Percentiles rank a stretch among this genome's conserved stretches.
These are phyloP conservation scores for Physcia stellaris DNA, from an alignment of 495 filamentous ascomycete species.

Conservation along the genomic window DNA sequence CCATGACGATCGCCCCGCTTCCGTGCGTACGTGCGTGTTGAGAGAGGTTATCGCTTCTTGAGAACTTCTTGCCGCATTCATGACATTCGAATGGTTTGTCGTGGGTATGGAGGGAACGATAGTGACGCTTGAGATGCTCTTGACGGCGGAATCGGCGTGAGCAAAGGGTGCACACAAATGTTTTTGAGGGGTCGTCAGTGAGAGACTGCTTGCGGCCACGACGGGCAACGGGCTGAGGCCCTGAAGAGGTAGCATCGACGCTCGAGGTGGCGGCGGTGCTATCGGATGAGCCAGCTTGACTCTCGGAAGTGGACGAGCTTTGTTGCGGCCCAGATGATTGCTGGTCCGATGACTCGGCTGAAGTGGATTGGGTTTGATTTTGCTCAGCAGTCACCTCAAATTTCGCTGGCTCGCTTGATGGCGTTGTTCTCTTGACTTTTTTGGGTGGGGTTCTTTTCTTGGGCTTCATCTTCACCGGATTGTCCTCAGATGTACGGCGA, in stretches of 20 bases:
- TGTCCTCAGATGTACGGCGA: conserved; percentile 23
- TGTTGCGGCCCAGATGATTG: conserved; percentile 24
- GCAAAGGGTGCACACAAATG: conserved; percentile 92
- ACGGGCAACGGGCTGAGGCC: conserved; percentile 62
- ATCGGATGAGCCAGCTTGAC: conserved; percentile 23
- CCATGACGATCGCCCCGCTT: conserved; percentile 77
- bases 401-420: conserved; percentile 14
- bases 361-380: conserved; percentile 12
- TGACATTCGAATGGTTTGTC: conserved; percentile 97
- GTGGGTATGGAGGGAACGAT: conserved; percentile 92
- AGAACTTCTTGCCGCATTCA: conserved; percentile 99
- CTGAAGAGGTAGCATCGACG: conserved; percentile 23
- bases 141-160: conserved; percentile 94
- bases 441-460: conserved; percentile 44
- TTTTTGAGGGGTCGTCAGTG: conserved; percentile 97
- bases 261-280: conserved; percentile 20
- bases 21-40: conserved; percentile 95
- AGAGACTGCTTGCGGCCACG: conserved; percentile 97
- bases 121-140: conserved; percentile 98
- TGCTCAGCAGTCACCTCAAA: conserved; percentile 17
- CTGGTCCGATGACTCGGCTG: conserved; percentile 13
- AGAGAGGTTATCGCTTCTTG: conserved; percentile 88
- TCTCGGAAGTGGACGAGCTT: conserved; percentile 23
- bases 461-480: conserved; percentile 30
- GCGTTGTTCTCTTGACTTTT: conserved; percentile 24